Evolutionary conservation across 176 grass and related monocot genomes (phyloP), one percentile per base, ranked within the genome.

Genomic region (Eragrostis nindensis): DNA sequence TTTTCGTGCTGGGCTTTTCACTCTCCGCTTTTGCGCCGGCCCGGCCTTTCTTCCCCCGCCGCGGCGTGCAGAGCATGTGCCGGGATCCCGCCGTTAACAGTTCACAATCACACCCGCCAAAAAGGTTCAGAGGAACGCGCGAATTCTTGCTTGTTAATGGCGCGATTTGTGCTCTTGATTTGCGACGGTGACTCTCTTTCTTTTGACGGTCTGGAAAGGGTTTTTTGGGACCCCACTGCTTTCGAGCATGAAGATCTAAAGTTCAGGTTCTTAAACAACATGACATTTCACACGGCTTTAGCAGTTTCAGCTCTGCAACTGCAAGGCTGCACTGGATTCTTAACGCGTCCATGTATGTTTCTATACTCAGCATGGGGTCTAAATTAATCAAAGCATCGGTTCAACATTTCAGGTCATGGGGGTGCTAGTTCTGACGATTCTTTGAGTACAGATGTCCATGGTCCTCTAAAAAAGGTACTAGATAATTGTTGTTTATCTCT

Each of bases 1-100:
- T 77, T 82, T 73, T 68, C 87, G 87, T 66, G 82, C 66, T 77
- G 83, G 62, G 60, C 60, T 63, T 61, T 61, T 61, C n/a, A 8
- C 24, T 1, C 57, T 27, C 16, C 76, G 71, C 85, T 88, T 80
- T 84, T 67, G 53, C 72, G 59, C 40, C 49, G 75, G 72, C 85
- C 80, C 71, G 71, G 67, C 72, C 66, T 62, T 62, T 81, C 61
- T 42, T 65, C 73, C 69, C 82, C 71, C 55, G 64, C 70, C 3
- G 71, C 48, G 45, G 60, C 68, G 59, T 74, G 68, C 74, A 43
- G 42, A 17, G 81, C 87, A 84, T 89, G 87, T 81, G 87, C 12
- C 4, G 13, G 3, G 40, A 59, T 74, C 21, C 2, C 85, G 50
- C 70, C 41, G 30, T 68, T 66, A 62, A 18, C 25, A 30, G 9